Percentiles rank a stretch among this genome's conserved stretches.
phyloP scores from a whole-genome alignment of 768 basidiomycete genomes.

The Mycena kentingensis region DNA sequence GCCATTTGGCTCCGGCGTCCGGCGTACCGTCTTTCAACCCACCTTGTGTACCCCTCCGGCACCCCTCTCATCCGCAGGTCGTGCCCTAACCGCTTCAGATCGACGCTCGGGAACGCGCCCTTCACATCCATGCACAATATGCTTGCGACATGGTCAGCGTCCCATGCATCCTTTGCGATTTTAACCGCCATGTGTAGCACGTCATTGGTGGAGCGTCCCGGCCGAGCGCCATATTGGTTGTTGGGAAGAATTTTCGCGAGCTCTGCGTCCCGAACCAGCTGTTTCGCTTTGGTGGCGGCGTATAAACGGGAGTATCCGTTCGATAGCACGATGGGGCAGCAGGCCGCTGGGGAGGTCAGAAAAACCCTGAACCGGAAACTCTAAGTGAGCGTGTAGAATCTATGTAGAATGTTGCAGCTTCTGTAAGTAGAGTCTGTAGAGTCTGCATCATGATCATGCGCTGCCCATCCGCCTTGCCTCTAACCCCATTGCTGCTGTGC shows the following conservation, averaged over 20 bases:
- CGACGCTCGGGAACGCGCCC: constrained; percentile 30
- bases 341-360: constrained; percentile 32
- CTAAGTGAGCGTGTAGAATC: too few relatives aligned
- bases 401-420: too few relatives aligned
- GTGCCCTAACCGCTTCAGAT: constrained; percentile 19
- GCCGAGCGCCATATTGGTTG: constrained; percentile 31
- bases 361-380: too few relatives aligned
- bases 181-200: constrained; percentile 27
- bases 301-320: constrained; percentile 14
- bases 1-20: constrained; percentile 21
- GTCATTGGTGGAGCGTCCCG: constrained; percentile 31
- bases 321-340: constrained; percentile 34
- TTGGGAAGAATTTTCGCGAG: constrained; percentile 21
- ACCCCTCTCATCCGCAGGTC: constrained; percentile 10
- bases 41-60: constrained; percentile 23
- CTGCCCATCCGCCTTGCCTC: too few relatives aligned
- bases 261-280: constrained; percentile 22
- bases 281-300: constrained; percentile 11
- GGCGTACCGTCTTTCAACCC: constrained; percentile 17
- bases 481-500: too few relatives aligned
- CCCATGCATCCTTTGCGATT: constrained; percentile 26
- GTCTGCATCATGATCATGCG: too few relatives aligned
- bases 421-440: too few relatives aligned
- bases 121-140: constrained; percentile 33
- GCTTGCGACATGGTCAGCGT: constrained; percentile 23